phyloP scores from a whole-genome alignment of 306 rosid genomes.

The Glycine soja region DNA sequence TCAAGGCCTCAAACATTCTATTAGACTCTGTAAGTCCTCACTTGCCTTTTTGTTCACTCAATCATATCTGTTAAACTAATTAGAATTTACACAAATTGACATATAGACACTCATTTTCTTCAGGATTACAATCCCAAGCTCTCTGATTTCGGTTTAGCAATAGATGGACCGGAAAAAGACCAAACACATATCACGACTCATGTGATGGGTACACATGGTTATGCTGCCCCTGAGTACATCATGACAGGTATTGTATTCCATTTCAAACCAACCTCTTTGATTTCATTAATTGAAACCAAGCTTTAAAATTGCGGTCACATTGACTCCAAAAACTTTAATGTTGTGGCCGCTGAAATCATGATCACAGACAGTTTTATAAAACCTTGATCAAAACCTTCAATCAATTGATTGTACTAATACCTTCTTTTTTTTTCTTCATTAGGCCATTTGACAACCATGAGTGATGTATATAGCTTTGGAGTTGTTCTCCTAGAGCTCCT shows the following conservation, averaged over 20 bases:
- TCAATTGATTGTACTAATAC: background rate
- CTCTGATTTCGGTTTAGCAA: slow-evolving; percentile 93
- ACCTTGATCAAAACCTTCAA: no score
- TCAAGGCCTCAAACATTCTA: slow-evolving; percentile 87
- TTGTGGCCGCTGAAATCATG: no score
- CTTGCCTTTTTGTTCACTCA: slow-evolving; percentile 10
- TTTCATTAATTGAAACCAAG: background rate
- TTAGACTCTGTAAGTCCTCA: slow-evolving; percentile 63
- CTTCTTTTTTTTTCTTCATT: background rate
- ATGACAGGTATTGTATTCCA: slow-evolving; percentile 63
- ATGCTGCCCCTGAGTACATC: slow-evolving; percentile 94
- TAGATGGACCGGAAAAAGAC: slow-evolving; percentile 77
- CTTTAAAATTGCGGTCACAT: background rate
- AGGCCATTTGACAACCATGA: slow-evolving; percentile 88
- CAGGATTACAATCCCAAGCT: slow-evolving; percentile 86
- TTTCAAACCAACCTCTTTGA: slow-evolving; percentile 17
- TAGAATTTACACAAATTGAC: slow-evolving; percentile 30
- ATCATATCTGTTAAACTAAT: background rate
- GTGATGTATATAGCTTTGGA: slow-evolving; percentile 86
- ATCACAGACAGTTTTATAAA: no score
- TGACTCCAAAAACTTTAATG: background rate
- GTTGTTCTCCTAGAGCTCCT: slow-evolving; percentile 88
- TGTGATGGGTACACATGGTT: slow-evolving; percentile 92
- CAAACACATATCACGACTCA: slow-evolving; percentile 69
- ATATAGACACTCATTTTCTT: background rate